Percentiles rank a stretch among this genome's conserved stretches.
These are phyloP conservation scores for Leishmania guyanensis DNA, from an alignment of 208 protist genomes.

Conservation along the genomic window DNA sequence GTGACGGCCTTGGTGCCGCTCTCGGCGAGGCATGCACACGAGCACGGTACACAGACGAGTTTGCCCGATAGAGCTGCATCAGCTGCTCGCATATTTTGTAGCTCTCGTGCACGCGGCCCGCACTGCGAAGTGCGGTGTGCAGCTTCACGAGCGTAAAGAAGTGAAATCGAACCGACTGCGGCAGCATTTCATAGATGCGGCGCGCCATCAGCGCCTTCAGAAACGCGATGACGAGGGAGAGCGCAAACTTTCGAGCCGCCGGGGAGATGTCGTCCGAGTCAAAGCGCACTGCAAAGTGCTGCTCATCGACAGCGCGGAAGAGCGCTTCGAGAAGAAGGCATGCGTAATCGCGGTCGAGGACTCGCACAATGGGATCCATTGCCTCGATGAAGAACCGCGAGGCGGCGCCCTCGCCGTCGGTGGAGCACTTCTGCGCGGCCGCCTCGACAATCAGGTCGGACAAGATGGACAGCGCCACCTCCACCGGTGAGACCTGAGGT, in stretches of 20 bases:
- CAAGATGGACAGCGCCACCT: constrained; percentile 60
- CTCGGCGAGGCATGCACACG: constrained; percentile 11
- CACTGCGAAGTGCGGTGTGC: constrained; percentile 54
- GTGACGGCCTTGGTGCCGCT: background rate
- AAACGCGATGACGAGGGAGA: constrained; percentile 61
- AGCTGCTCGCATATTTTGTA: constrained; percentile 63
- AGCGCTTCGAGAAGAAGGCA: constrained; percentile 52
- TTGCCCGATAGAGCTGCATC: constrained; percentile 54
- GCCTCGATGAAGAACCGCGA: constrained; percentile 58
- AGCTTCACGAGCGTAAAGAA: constrained; percentile 71
- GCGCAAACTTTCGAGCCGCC: constrained; percentile 12
- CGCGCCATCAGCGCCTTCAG: constrained; percentile 69
- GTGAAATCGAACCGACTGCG: constrained; percentile 53
- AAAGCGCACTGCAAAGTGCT: constrained; percentile 55
- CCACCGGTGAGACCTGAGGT: constrained; percentile 31
- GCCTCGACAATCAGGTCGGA: constrained; percentile 70
- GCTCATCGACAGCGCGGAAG: constrained; percentile 64
- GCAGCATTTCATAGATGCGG: constrained; percentile 40
- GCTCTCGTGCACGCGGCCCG: constrained; percentile 55
- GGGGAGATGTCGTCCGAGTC: constrained; percentile 25
- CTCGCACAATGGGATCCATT: constrained; percentile 43
- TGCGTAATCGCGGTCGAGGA: constrained; percentile 42
- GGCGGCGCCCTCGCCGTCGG: constrained; percentile 72
- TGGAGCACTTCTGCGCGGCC: constrained; percentile 41
- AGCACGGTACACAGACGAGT: constrained; percentile 40